Conservation (phyloP, 371 early-diverging fungal genomes). For the Lichtheimia ornata region DNA sequence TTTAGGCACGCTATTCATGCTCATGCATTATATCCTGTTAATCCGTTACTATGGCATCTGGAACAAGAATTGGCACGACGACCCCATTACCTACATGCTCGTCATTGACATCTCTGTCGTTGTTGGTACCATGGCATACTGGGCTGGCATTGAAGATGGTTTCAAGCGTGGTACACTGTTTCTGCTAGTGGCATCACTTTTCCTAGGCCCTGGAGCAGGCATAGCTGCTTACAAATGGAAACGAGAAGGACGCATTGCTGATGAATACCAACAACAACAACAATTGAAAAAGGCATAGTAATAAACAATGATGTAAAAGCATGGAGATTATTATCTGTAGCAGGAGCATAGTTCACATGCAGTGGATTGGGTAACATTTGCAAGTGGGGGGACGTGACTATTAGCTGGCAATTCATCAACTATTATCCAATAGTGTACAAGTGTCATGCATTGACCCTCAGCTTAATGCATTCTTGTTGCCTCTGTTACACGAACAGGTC, state of each 20-base stretch:
- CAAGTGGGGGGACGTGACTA: no score
- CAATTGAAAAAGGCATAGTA: no score
- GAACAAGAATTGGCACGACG: not conserved
- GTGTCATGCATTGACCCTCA: no score
- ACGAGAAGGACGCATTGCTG: not conserved
- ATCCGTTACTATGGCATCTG: not conserved
- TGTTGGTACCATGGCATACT: constrained; percentile 2
- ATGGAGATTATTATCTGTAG: not conserved
- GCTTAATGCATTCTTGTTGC: no score
- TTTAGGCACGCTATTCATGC: not conserved
- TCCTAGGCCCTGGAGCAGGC: constrained; percentile 1
- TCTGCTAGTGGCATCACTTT: not conserved
- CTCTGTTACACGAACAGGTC: no score
- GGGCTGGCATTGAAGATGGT: constrained; percentile 3
- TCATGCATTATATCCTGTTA: not conserved
- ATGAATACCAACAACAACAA: not conserved
- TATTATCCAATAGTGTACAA: no score
- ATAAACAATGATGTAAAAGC: not conserved
- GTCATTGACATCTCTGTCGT: constrained; percentile 3
- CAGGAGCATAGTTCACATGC: no score
- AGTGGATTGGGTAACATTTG: no score
- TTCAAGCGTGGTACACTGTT: not conserved
- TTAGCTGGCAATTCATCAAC: no score
- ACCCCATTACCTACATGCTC: constrained; percentile 9
- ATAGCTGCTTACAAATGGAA: not conserved